phyloP scores from a whole-genome alignment of 139 green algal genomes.

The Micractinium sp. region DNA sequence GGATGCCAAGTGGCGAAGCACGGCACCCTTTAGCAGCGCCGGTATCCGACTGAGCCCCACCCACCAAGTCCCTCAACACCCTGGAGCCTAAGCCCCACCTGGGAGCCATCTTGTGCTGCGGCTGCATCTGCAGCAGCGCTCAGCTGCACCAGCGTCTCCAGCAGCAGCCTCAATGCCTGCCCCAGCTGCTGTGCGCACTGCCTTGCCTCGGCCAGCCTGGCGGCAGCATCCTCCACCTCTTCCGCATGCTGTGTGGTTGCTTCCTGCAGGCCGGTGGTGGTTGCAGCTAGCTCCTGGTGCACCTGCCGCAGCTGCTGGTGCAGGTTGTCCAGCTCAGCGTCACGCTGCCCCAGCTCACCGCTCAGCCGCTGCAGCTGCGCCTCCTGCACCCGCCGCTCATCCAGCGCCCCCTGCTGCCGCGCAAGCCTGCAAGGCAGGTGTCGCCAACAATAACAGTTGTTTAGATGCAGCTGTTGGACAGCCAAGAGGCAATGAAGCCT shows the following conservation, averaged over 20 bases:
- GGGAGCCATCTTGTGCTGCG: neutral
- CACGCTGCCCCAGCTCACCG: neutral
- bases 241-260: neutral
- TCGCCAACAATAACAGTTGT: neutral
- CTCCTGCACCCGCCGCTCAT: slow-evolving; percentile 1
- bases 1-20: neutral
- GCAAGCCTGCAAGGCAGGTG: slow-evolving; percentile 8
- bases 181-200: slow-evolving; percentile 8
- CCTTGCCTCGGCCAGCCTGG: neutral
- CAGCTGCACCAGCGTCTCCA: slow-evolving; percentile 27
- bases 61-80: neutral
- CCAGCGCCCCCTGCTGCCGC: neutral
- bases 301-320: slow-evolving; percentile 12
- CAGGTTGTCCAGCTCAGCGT: slow-evolving; percentile 4
- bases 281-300: slow-evolving; percentile 5
- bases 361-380: neutral
- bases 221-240: neutral
- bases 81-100: neutral
- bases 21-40: neutral
- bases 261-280: neutral
- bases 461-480: neutral
- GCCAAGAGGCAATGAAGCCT: too few species aligned
- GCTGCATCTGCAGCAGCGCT: neutral
- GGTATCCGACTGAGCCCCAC: neutral
- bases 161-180: slow-evolving; percentile 34